Percentiles rank a stretch among this genome's conserved stretches.
Conservation (phyloP, 192 early-diverging fungal genomes). For the Chytriomyces confervae region DNA sequence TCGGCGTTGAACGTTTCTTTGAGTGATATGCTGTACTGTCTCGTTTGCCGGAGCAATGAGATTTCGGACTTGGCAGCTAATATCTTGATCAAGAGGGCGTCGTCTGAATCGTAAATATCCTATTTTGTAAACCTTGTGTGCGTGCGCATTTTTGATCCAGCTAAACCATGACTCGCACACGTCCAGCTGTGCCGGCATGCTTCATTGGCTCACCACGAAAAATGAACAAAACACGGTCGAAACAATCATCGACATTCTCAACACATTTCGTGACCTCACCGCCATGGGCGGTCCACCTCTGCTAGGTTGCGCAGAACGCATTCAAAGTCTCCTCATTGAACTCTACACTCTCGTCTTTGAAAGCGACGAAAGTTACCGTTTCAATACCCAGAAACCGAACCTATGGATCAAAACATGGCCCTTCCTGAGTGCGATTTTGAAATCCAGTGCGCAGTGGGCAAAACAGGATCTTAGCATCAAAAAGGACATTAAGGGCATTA, state of each 20-base stretch:
- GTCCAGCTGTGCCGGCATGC: slow-evolving; percentile 6
- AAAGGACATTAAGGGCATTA: slow-evolving; percentile 32
- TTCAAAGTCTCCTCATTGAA: slow-evolving; percentile 23
- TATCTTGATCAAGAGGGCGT: slow-evolving; percentile 12
- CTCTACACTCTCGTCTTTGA: slow-evolving; percentile 2
- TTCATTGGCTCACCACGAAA: slow-evolving; percentile 4
- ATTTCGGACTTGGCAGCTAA: slow-evolving; percentile 19
- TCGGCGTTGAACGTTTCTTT: neutral
- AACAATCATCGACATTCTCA: slow-evolving; percentile 20
- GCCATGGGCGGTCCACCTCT: slow-evolving; percentile 34
- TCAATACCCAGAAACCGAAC: slow-evolving; percentile 25
- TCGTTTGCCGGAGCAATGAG: slow-evolving; percentile 26
- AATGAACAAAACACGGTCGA: neutral
- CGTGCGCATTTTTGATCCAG: neutral
- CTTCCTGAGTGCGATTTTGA: slow-evolving; percentile 22
- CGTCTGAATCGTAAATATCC: slow-evolving; percentile 1
- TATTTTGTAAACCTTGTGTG: neutral
- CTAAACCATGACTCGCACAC: neutral
- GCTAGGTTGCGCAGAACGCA: slow-evolving; percentile 26
- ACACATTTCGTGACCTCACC: slow-evolving; percentile 36
- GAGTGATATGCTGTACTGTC: slow-evolving; percentile 28
- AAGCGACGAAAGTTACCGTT: slow-evolving; percentile 28
- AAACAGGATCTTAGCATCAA: slow-evolving; percentile 37
- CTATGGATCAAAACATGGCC: slow-evolving; percentile 40
- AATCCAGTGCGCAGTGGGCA: slow-evolving; percentile 32